phyloP scores from a whole-genome alignment of 2,329 filamentous ascomycete species.

The Drechslerella coelobrocha region DNA sequence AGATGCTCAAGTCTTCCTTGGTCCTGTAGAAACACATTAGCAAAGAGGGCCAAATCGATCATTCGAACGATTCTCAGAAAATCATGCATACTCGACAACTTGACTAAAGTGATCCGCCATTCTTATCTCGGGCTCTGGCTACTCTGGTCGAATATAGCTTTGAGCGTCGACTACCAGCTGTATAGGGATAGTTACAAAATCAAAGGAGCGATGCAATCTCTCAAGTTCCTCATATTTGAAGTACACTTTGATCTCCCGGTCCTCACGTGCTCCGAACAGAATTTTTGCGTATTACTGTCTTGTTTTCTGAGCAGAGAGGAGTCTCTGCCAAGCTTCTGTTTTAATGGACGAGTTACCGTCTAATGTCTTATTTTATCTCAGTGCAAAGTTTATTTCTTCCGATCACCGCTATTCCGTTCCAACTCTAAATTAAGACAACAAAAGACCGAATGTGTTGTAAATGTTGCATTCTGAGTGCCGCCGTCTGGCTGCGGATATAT shows the following conservation, averaged over 20 bases:
- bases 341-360: no score
- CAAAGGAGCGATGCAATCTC: not conserved
- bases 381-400: no score
- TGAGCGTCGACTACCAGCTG: not conserved
- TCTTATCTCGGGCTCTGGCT: not conserved
- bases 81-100: slow-evolving; percentile 13
- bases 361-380: no score
- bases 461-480: not conserved
- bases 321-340: no score
- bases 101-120: slow-evolving; percentile 20
- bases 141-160: not conserved
- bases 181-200: not conserved
- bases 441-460: not conserved
- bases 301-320: no score
- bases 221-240: no score
- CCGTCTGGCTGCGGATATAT: no score
- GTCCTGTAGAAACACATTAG: slow-evolving; percentile 6
- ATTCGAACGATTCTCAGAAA: not conserved
- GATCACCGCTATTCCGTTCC: no score
- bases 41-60: not conserved
- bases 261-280: no score
- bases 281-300: no score
- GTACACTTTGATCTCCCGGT: no score
- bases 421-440: no score
- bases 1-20: slow-evolving; percentile 9